Percentiles rank a stretch among this genome's conserved stretches.
Conservation (phyloP, 495 filamentous ascomycete genomes). For the Penicillium ochrochloron region DNA sequence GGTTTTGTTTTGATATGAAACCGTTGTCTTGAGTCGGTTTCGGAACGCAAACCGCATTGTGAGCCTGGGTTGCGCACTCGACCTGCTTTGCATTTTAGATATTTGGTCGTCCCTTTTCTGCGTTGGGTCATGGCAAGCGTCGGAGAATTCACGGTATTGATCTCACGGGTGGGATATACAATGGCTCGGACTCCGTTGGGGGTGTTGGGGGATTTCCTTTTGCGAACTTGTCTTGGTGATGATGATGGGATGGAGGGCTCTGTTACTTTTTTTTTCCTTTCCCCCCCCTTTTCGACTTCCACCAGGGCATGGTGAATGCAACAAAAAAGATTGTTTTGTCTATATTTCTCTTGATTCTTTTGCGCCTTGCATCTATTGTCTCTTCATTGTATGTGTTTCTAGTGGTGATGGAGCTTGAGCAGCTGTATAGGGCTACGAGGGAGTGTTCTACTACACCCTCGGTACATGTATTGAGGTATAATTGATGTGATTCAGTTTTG, state of each 20-base stretch:
- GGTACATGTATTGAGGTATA: background rate
- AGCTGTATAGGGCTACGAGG: background rate
- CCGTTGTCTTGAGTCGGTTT: constrained; percentile 35
- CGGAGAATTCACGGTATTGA: constrained; percentile 54
- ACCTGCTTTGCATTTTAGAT: constrained; percentile 53
- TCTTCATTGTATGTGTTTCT: constrained; percentile 2
- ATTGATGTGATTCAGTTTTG: background rate
- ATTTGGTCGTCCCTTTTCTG: constrained; percentile 47
- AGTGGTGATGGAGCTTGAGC: background rate
- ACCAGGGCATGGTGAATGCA: constrained; percentile 41
- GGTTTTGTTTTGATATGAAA: constrained; percentile 26
- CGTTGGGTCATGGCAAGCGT: constrained; percentile 50
- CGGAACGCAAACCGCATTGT: constrained; percentile 31
- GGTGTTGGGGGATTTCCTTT: constrained; percentile 55
- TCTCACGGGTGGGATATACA: constrained; percentile 52
- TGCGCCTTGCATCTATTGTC: constrained; percentile 6
- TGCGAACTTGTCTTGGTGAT: constrained; percentile 39
- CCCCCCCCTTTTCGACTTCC: constrained; percentile 16
- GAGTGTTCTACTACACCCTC: background rate
- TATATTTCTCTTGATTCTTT: constrained; percentile 33
- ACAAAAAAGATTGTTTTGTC: constrained; percentile 47
- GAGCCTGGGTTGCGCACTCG: constrained; percentile 36
- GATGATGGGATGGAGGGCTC: constrained; percentile 22
- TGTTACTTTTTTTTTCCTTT: background rate
- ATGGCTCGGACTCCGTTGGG: constrained; percentile 50